phyloP scores from a whole-genome alignment of 805 yeast species.

The Zygosaccharomyces kombuchaensis region DNA sequence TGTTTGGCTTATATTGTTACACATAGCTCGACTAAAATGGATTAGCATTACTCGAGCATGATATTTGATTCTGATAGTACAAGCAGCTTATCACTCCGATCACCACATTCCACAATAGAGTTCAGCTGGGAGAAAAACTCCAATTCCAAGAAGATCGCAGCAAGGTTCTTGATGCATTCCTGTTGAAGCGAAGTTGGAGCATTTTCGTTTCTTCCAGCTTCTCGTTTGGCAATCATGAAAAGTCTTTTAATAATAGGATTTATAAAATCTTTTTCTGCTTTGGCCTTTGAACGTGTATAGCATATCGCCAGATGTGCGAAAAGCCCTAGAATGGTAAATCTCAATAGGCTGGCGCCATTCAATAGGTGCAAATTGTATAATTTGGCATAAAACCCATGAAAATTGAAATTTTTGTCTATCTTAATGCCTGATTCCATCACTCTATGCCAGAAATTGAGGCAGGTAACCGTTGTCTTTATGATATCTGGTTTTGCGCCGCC shows the following conservation, averaged over 20 bases:
- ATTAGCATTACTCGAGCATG: not conserved
- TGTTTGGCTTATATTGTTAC: conserved; percentile 5
- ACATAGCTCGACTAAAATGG: not conserved
- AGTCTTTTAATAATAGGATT: conserved; percentile 19
- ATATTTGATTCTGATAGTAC: conserved; percentile 6
- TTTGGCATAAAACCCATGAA: conserved; percentile 25
- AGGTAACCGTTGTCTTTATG: conserved; percentile 16
- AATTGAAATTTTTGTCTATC: conserved; percentile 17
- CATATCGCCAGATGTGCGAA: conserved; percentile 16
- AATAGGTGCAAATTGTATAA: conserved; percentile 25
- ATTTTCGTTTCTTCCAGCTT: not conserved
- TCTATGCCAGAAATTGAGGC: conserved; percentile 25
- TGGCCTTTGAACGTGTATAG: conserved; percentile 3
- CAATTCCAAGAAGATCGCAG: conserved; percentile 20
- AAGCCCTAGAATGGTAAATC: conserved; percentile 11
- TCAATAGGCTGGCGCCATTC: conserved; percentile 14
- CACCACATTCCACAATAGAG: not conserved
- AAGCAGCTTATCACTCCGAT: conserved; percentile 1
- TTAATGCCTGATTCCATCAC: conserved; percentile 22
- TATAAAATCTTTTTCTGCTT: conserved; percentile 8
- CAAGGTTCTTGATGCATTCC: conserved; percentile 18
- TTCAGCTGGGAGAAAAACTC: conserved; percentile 6
- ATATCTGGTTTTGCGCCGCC: conserved; percentile 16
- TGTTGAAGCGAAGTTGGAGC: conserved; percentile 7
- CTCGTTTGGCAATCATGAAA: conserved; percentile 8